Percentiles rank a stretch among this genome's conserved stretches.
Conservation (phyloP, 2,329 filamentous ascomycete genomes). For the Diaporthe aspalathi region DNA sequence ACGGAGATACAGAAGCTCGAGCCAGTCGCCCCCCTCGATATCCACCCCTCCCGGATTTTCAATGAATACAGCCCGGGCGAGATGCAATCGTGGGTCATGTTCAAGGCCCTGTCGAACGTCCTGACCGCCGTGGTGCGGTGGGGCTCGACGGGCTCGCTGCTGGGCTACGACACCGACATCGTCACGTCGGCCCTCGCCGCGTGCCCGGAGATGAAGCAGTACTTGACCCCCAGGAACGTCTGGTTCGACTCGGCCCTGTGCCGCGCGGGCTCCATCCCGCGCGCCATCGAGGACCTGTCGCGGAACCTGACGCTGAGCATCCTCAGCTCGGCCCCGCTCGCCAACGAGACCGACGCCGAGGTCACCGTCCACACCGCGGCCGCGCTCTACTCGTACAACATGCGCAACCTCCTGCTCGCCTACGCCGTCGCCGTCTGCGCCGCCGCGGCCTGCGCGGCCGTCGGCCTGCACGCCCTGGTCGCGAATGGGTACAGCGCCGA, state of each 20-base stretch:
- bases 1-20: background rate
- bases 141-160: background rate
- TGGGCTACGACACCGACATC: background rate
- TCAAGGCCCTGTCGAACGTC: background rate
- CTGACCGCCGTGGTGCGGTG: background rate
- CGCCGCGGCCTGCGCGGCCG: background rate
- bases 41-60: background rate
- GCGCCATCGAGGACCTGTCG: conserved; percentile 1
- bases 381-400: conserved; percentile 9
- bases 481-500: conserved; percentile 8
- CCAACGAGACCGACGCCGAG: background rate
- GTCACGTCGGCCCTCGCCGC: background rate
- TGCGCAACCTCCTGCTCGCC: background rate
- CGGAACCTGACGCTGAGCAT: conserved; percentile 8
- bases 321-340: background rate
- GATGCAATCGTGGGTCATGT: background rate
- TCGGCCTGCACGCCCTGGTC: background rate
- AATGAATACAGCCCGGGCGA: background rate
- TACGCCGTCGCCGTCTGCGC: background rate
- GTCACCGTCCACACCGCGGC: background rate
- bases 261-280: background rate
- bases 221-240: background rate
- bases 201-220: background rate
- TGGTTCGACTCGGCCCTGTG: background rate
- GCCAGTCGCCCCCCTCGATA: background rate